Base-by-base conservation (phyloP, 1,284 basidiomycete genomes). In the Tilletia caries region DNA sequence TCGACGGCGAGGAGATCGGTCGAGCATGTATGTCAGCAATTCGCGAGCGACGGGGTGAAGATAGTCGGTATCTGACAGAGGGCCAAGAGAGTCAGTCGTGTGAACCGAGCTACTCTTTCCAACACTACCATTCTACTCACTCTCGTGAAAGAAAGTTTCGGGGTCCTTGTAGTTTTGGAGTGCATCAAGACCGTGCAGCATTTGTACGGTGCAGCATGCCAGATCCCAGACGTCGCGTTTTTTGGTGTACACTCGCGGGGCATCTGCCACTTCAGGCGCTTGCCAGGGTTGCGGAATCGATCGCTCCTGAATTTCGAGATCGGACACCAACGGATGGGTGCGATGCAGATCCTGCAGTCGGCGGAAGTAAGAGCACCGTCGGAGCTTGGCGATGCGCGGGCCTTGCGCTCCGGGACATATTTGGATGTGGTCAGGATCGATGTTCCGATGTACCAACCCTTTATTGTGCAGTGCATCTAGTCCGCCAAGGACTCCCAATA, bases 181-280 rank as follows among this genome's bases (percentile, higher is more conserved):
- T 20, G 76, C 73, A 25, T 78, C 73, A 32, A 73, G n/a, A 1
- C 82, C 82, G 52, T 75, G 80, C 1, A 83, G 71, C 75, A 83
- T 81, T 64, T 83, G 81, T 50, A 76, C 75, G 3, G 70, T 70
- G 44, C 73, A 76, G 5, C 80, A 68, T 6, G 82, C 83, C 1
- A 82, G 68, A 58, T 83, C 80, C 76, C 79, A 84, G 1, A 83
- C 54, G 62, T 84, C 83, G 18, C 78, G 73, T 60, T 79, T 78
- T 43, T 77, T 69, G 33, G 75, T 73, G 68, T 81, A 82, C 20
- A 27, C 25, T 29, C 27, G n/a, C 4, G 52, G 52, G 23, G n/a
- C 48, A 43, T 71, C 72, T 44, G 77, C 72, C 13, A 76, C 74
- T 46, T 83, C 82, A 4, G 81, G 77, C 34, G 81, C 66, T 37